phyloP scores from a whole-genome alignment of 208 protist species.

The Crithidia fasciculata region DNA sequence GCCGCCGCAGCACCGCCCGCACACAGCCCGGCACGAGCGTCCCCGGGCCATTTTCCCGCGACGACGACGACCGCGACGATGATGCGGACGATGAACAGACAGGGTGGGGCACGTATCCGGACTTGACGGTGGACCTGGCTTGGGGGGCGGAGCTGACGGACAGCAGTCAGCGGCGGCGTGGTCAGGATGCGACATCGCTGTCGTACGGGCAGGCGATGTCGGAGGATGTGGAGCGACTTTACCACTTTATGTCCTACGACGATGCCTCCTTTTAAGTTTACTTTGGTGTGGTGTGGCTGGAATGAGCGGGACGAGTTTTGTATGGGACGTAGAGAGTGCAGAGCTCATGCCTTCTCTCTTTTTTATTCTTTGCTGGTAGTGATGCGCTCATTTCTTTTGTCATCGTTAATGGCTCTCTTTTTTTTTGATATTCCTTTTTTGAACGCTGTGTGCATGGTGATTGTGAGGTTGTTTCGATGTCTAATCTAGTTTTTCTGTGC shows the following conservation, averaged over 20 bases:
- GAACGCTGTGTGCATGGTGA: background rate
- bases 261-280: slow-evolving; percentile 11
- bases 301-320: too few relatives aligned
- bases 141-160: background rate
- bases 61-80: background rate
- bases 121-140: slow-evolving; percentile 21
- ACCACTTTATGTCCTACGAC: slow-evolving; percentile 26
- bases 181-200: background rate
- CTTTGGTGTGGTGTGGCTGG: too few relatives aligned
- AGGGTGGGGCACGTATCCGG: slow-evolving; percentile 23
- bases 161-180: background rate
- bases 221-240: slow-evolving; percentile 21
- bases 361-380: background rate
- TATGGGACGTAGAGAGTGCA: too few relatives aligned
- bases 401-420: slow-evolving; percentile 1
- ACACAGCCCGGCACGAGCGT: slow-evolving; percentile 10
- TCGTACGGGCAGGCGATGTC: slow-evolving; percentile 15
- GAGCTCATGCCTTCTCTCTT: background rate
- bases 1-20: slow-evolving; percentile 13
- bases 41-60: background rate
- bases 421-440: slow-evolving; percentile 15
- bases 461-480: background rate
- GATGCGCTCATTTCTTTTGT: background rate
- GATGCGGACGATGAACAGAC: slow-evolving; percentile 25
- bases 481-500: slow-evolving; percentile 7